These are phyloP conservation scores for Nigrospora oryzae DNA, from an alignment of 2,329 filamentous ascomycete genomes.

Conservation along the genomic window DNA sequence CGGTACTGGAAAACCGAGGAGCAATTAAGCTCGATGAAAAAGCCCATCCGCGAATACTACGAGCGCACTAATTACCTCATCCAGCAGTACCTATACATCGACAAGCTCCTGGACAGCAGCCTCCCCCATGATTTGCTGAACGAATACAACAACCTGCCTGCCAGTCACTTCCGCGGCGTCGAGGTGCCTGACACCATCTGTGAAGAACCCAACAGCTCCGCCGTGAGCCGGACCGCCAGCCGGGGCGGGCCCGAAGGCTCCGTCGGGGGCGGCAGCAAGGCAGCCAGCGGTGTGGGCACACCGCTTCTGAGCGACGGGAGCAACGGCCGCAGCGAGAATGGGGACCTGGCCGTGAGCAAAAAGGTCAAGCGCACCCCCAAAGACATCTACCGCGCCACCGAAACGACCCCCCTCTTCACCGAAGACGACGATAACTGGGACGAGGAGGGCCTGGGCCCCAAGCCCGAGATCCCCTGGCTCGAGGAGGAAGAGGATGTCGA, in stretches of 20 bases:
- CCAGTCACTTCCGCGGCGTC: conserved; percentile 42
- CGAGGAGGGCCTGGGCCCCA: conserved; percentile 22
- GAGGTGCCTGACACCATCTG: conserved; percentile 66
- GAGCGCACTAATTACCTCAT: conserved; percentile 82
- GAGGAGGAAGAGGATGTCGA: conserved; percentile 64
- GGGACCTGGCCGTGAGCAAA: conserved; percentile 16
- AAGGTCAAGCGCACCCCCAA: conserved; percentile 73
- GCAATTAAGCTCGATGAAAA: conserved; percentile 62
- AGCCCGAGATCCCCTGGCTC: conserved; percentile 58
- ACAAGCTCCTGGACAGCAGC: conserved; percentile 80
- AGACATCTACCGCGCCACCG: conserved; percentile 72
- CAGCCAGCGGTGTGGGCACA: not conserved
- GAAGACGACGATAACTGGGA: conserved; percentile 33
- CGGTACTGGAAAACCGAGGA: conserved; percentile 78
- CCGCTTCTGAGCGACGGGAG: not conserved
- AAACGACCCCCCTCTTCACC: conserved; percentile 58
- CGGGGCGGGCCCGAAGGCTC: not conserved
- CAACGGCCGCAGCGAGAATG: not conserved
- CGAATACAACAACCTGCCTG: conserved; percentile 66
- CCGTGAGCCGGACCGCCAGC: not conserved
- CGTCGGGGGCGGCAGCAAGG: conserved; percentile 1
- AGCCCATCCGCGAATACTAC: conserved; percentile 77
- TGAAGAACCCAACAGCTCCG: conserved; percentile 48
- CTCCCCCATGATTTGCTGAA: conserved; percentile 88
- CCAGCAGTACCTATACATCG: conserved; percentile 90